These are phyloP conservation scores for Pseudogymnoascus sp. DNA, from an alignment of 2,329 filamentous ascomycete genomes.

Conservation along the genomic window DNA sequence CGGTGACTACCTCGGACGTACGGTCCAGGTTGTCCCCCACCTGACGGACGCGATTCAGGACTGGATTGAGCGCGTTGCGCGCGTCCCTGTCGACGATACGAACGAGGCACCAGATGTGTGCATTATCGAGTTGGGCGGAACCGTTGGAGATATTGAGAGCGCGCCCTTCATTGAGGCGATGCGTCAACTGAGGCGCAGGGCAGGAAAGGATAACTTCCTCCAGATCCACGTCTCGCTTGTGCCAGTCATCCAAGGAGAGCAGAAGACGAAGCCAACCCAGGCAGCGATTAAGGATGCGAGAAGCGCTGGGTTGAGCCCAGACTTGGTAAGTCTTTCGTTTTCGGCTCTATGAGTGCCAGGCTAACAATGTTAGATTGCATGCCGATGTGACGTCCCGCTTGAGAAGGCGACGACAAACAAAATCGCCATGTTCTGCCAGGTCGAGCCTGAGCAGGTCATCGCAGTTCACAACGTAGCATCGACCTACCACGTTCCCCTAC, in stretches of 20 bases:
- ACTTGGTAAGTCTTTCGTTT: slow-evolving; percentile 46
- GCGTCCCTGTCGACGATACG: slow-evolving; percentile 79
- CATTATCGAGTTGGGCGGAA: slow-evolving; percentile 62
- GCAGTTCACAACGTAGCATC: slow-evolving; percentile 84
- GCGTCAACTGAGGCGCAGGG: slow-evolving; percentile 65
- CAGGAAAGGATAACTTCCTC: slow-evolving; percentile 72
- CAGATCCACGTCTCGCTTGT: slow-evolving; percentile 87
- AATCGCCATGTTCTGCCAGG: slow-evolving; percentile 83
- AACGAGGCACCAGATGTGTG: slow-evolving; percentile 81
- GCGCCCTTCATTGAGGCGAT: slow-evolving; percentile 84
- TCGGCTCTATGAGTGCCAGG: slow-evolving; percentile 13
- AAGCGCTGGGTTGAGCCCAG: slow-evolving; percentile 59
- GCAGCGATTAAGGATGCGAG: slow-evolving; percentile 78
- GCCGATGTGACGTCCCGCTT: slow-evolving; percentile 75
- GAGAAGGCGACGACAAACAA: slow-evolving; percentile 71
- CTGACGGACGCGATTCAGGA: slow-evolving; percentile 87
- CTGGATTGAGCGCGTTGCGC: slow-evolving; percentile 82
- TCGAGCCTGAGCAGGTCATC: slow-evolving; percentile 77
- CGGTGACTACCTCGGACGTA: slow-evolving; percentile 79
- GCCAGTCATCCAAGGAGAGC: slow-evolving; percentile 60
- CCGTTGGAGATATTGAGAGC: slow-evolving; percentile 75
- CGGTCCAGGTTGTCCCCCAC: slow-evolving; percentile 87
- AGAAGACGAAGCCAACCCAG: slow-evolving; percentile 97
- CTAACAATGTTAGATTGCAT: slow-evolving; percentile 62
- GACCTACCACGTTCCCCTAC: slow-evolving; percentile 91